phyloP scores from a whole-genome alignment of 2,329 filamentous ascomycete genomes.

The Cladosporium sphaerospermum region DNA sequence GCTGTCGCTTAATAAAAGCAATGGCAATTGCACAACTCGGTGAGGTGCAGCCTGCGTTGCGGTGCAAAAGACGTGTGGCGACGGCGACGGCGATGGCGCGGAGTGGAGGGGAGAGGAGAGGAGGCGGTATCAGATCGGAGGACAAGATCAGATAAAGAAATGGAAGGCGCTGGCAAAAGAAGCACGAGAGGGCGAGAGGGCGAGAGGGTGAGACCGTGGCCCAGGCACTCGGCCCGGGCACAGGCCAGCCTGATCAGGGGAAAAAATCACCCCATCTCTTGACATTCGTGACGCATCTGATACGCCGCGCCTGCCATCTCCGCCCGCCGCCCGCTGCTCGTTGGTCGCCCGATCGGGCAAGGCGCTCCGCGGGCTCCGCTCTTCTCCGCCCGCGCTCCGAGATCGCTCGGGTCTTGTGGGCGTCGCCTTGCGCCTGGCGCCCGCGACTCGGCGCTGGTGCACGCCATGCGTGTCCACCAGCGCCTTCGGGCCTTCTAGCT shows the following conservation, averaged over 20 bases:
- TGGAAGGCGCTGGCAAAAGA: neutral
- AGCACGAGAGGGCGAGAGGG: neutral
- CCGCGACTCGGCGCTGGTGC: no score
- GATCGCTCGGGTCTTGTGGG: constrained; percentile 5
- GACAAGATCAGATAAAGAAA: constrained; percentile 4
- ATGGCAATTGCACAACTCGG: no score
- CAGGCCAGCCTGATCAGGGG: neutral
- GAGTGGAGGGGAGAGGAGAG: neutral
- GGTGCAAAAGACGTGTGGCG: neutral
- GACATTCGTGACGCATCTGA: neutral
- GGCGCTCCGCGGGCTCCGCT: neutral
- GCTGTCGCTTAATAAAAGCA: no score
- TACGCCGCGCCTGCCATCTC: neutral
- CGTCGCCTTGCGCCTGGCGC: neutral
- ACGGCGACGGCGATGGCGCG: neutral
- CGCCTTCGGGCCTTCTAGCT: neutral
- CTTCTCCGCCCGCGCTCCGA: neutral
- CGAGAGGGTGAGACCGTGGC: neutral
- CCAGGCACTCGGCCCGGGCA: neutral
- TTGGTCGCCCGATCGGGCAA: neutral
- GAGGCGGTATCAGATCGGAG: constrained; percentile 1
- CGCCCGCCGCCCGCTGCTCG: neutral
- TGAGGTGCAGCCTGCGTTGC: no score
- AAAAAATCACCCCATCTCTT: constrained; percentile 1
- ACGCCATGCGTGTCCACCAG: no score